phyloP scores from a whole-genome alignment of 225 moss, liverwort and hornwort species.

The Polytrichum formosum region DNA sequence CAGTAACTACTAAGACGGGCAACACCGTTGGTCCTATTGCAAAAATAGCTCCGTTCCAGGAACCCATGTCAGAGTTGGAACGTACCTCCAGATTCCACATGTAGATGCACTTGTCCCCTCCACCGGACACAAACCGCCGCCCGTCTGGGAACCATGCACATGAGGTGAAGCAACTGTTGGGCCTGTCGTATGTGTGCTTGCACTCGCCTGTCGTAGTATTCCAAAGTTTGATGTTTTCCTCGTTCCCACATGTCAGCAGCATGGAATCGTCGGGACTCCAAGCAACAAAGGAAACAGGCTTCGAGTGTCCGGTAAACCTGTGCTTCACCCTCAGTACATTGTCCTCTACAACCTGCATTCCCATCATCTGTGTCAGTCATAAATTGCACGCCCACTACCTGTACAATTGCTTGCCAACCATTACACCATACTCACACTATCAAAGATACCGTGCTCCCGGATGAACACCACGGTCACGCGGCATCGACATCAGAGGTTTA shows the following conservation, averaged over 20 bases:
- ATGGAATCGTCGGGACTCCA: conserved; percentile 97
- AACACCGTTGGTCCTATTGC: too few species aligned
- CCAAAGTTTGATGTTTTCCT: conserved; percentile 96
- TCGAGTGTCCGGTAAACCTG: conserved; percentile 72
- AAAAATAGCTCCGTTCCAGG: too few species aligned
- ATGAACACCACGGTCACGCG: too few species aligned
- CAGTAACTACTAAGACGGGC: too few species aligned
- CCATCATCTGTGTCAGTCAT: conserved; percentile 14
- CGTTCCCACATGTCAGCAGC: conserved; percentile 94
- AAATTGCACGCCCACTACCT: not conserved
- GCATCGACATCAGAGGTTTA: too few species aligned
- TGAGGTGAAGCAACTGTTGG: conserved; percentile 76
- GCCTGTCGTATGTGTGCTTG: conserved; percentile 90
- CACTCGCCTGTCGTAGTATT: conserved; percentile 79
- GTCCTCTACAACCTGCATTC: conserved; percentile 76
- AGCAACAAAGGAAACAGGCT: conserved; percentile 94
- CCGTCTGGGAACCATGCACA: conserved; percentile 99
- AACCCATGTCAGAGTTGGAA: too few species aligned
- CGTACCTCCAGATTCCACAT: conserved; percentile 89
- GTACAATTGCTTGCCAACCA: too few species aligned
- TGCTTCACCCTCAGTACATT: conserved; percentile 72
- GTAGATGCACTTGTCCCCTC: conserved; percentile 97
- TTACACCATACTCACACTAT: too few species aligned
- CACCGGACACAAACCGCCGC: conserved; percentile 85
- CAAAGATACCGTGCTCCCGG: too few species aligned